Evolutionary conservation across 2,329 filamentous ascomycete genomes (phyloP), one percentile per base, ranked within the genome.

Genomic region (Rutstroemia sp.): DNA sequence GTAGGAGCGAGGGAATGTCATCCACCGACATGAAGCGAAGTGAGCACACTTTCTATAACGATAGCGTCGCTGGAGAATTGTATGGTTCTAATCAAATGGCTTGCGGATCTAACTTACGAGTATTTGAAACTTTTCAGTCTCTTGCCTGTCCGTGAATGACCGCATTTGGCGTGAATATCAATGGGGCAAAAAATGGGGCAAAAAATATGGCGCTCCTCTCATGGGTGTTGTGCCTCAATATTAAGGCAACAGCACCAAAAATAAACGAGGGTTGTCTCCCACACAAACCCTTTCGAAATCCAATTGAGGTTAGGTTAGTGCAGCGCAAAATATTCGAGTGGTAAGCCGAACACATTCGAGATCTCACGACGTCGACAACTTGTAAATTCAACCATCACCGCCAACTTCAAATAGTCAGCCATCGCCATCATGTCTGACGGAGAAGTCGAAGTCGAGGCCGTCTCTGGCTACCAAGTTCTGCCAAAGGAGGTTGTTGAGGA

Each of bases 401-500:
- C 52, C 52, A 55, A 55, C 52, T 55, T 48, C 52, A 55, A 49
- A 25, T 55, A 42, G 39, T 42, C 52, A 55, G 52, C 52, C 52
- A 55, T 55, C 52, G 46, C 52, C 45, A 55, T 55, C 52, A 96
- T 95, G 91, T 95, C 91, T 87, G 91, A 95, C 80, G 90, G 87
- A 81, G 92, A 96, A 82, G 87, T 95, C 78, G 90, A 95, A 82
- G 87, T 94, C 77, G 87, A 89, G 77, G 83, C 78, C 80, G 81
- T 83, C 73, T 78, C 80, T 74, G 81, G 83, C 77, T 88, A 84
- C 79, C 78, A 83, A 73, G 84, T 91, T 75, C 88, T 96, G 68
- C 91, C 92, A 78, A 96, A 95, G 86, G 91, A 96, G 68, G 87
- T 95, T 74, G 81, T 84, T 72, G 81, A 85, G 71, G 89, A 95